These are phyloP conservation scores for Sungouiella thailandica DNA, from an alignment of 805 yeast species.

Conservation along the genomic window DNA sequence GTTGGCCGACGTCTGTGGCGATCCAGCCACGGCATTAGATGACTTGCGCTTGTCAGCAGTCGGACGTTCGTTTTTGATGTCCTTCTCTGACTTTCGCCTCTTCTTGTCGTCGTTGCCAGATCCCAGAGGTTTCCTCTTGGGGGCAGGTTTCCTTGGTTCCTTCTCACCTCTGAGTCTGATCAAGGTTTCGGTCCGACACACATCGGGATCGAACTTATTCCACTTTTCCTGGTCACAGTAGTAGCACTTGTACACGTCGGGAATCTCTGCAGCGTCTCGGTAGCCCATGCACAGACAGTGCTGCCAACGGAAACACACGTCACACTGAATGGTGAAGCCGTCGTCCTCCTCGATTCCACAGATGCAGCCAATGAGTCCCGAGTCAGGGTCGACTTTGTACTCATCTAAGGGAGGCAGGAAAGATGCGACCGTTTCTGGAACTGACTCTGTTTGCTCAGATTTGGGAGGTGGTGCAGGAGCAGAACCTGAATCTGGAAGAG, in stretches of 20 bases:
- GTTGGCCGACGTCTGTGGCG: slow-evolving; percentile 1
- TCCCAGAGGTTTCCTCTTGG: slow-evolving; percentile 16
- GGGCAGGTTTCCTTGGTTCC: slow-evolving; percentile 11
- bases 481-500: no score
- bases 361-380: slow-evolving; percentile 84
- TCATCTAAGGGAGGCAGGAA: slow-evolving; percentile 32
- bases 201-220: slow-evolving; percentile 39
- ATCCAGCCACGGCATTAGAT: slow-evolving; percentile 4
- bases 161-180: slow-evolving; percentile 27
- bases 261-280: slow-evolving; percentile 64
- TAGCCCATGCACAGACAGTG: slow-evolving; percentile 90
- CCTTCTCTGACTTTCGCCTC: slow-evolving; percentile 21
- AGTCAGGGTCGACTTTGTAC: slow-evolving; percentile 71
- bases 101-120: slow-evolving; percentile 27
- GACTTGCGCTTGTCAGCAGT: slow-evolving; percentile 10
- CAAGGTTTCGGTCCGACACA: slow-evolving; percentile 27
- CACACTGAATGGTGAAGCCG: slow-evolving; percentile 94
- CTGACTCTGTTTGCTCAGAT: no score
- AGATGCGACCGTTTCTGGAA: slow-evolving; percentile 1
- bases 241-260: slow-evolving; percentile 71
- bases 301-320: slow-evolving; percentile 89
- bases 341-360: slow-evolving; percentile 87
- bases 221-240: slow-evolving; percentile 53
- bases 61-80: slow-evolving; percentile 5
- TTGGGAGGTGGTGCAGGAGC: not conserved